Base-by-base conservation (phyloP, 2,329 filamentous ascomycete species). In the Amesomyces nigricolor region DNA sequence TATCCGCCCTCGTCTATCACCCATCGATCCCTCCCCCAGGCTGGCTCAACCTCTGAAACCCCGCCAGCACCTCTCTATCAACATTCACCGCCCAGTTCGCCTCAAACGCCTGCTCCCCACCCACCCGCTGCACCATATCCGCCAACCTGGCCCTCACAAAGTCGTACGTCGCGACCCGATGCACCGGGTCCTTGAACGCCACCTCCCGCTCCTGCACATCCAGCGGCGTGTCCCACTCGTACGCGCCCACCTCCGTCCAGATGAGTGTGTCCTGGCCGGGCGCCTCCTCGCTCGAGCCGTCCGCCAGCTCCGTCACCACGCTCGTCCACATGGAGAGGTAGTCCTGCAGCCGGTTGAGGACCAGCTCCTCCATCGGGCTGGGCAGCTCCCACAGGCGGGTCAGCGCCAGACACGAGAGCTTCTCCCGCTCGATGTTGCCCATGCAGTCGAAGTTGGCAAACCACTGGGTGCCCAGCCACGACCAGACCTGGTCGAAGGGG, bases 241-340 rank as follows among this genome's bases (percentile, higher is more conserved):
- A 73, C 5, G 59, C 42, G 17, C 66, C 61, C 7, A 67, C 59
- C 2, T 66, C 57, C 1, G 63, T 66, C 72, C 76, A 77, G 11
- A 83, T 73, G n/a, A 82, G 71, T 51, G 39, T 47, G 17, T 65
- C 62, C 10, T 40, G 52, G n/a, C 51, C 30, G 9, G 45, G 39
- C 5, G 30, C 11, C 4, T 59, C 75, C 6, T 17, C 16, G 39
- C 17, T 37, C 26, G 76, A 75, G 40, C 76, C 74, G 22, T 81
- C 81, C 45, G 86, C 83, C 48, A 91, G 71, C 63, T 90, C 85
- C 1, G 72, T 72, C 30, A 91, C 73, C 1, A 89, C 79, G 60
- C 80, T 81, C 1, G 85, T 88, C 89, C 89, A 94, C 72, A 91
- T 79, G 1, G 78, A 77, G 64, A 94, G 83, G 64, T 88, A 83